Conservation (phyloP, 2,329 filamentous ascomycete species). For the Penicillium sp. region DNA sequence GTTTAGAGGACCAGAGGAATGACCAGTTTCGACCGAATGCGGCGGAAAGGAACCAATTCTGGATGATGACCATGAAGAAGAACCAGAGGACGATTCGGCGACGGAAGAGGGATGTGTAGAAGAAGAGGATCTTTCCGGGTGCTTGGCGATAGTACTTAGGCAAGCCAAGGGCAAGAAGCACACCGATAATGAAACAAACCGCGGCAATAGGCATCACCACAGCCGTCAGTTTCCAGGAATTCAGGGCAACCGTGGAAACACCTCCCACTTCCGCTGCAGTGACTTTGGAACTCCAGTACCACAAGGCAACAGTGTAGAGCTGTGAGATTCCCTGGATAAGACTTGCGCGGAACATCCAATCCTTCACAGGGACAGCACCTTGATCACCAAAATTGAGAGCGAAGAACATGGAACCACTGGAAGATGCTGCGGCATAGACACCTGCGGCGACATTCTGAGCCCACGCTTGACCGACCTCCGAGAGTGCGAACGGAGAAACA, state of each 20-base stretch:
- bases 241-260: slow-evolving; percentile 37
- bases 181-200: slow-evolving; percentile 57
- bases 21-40: slow-evolving; percentile 67
- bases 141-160: slow-evolving; percentile 66
- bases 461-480: slow-evolving; percentile 49
- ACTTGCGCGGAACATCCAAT: slow-evolving; percentile 66
- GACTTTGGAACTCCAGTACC: slow-evolving; percentile 62
- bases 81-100: slow-evolving; percentile 68
- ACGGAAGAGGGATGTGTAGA: slow-evolving; percentile 61
- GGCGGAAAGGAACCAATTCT: slow-evolving; percentile 67
- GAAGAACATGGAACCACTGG: slow-evolving; percentile 66
- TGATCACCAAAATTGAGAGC: slow-evolving; percentile 67
- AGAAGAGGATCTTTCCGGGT: slow-evolving; percentile 63
- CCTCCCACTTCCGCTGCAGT: slow-evolving; percentile 45
- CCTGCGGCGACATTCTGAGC: slow-evolving; percentile 62
- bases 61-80: slow-evolving; percentile 62
- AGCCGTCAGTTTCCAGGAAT: slow-evolving; percentile 50
- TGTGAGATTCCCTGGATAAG: slow-evolving; percentile 67
- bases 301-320: slow-evolving; percentile 62
- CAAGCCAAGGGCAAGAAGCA: slow-evolving; percentile 58
- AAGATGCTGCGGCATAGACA: slow-evolving; percentile 62
- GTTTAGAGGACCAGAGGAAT: slow-evolving; percentile 60
- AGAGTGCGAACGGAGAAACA: slow-evolving; percentile 54
- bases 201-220: slow-evolving; percentile 60
- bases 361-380: slow-evolving; percentile 60